Conservation (phyloP, 108 stramenopile species). For the Mediolabrus comicus region DNA sequence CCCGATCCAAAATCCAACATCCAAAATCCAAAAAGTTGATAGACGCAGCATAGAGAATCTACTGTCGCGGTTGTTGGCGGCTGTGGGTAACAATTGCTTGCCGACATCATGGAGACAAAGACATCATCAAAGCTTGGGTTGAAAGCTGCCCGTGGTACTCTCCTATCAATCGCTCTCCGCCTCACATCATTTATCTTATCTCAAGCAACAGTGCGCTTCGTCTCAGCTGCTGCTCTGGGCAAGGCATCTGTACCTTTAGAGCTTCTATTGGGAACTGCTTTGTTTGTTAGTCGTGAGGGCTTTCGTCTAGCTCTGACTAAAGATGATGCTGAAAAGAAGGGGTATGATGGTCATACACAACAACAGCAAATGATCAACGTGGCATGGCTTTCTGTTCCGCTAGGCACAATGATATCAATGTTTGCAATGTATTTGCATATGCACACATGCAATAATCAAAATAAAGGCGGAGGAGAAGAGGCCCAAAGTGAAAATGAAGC, state of each 20-base stretch:
- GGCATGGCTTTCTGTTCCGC: slow-evolving; percentile 54
- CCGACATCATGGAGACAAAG: neutral
- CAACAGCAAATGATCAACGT: slow-evolving; percentile 44
- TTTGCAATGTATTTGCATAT: slow-evolving; percentile 45
- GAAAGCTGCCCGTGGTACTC: slow-evolving; percentile 60
- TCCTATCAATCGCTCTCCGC: slow-evolving; percentile 58
- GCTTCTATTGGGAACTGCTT: slow-evolving; percentile 64
- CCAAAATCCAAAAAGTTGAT: too few species aligned
- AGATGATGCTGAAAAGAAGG: slow-evolving; percentile 24
- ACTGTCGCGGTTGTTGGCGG: too few species aligned
- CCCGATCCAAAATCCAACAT: too few species aligned
- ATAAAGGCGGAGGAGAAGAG: neutral
- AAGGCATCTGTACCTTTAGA: slow-evolving; percentile 81
- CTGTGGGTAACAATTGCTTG: too few species aligned
- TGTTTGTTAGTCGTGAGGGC: slow-evolving; percentile 89
- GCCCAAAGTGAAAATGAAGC: neutral
- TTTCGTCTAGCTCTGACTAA: slow-evolving; percentile 81
- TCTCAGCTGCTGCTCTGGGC: slow-evolving; percentile 68
- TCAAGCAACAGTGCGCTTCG: slow-evolving; percentile 72
- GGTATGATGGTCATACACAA: slow-evolving; percentile 25
- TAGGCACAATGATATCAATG: slow-evolving; percentile 20
- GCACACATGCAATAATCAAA: slow-evolving; percentile 13
- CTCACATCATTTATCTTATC: slow-evolving; percentile 72
- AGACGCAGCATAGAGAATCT: too few species aligned
- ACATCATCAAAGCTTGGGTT: neutral